These are phyloP conservation scores for Fusarium sp. DNA, from an alignment of 2,329 filamentous ascomycete species.

Conservation along the genomic window DNA sequence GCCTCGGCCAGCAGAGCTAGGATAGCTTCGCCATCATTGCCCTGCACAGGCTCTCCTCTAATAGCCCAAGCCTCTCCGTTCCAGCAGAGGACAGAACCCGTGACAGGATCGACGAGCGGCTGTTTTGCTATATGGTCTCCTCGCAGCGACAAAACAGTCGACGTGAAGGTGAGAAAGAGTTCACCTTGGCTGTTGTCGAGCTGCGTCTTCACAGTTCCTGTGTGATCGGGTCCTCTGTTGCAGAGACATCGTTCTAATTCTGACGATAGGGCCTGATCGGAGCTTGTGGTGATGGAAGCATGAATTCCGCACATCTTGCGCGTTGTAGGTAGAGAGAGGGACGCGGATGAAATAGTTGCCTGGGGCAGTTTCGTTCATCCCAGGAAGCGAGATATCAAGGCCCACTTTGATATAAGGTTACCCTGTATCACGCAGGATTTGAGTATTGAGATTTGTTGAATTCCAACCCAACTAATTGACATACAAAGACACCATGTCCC, in stretches of 20 bases:
- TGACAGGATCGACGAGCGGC: slow-evolving; percentile 71
- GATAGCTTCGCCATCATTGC: slow-evolving; percentile 83
- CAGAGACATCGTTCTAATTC: slow-evolving; percentile 60
- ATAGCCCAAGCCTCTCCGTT: slow-evolving; percentile 96
- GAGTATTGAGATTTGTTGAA: background rate
- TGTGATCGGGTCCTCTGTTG: slow-evolving; percentile 71
- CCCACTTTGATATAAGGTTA: slow-evolving; percentile 8
- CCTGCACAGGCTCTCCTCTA: slow-evolving; percentile 65
- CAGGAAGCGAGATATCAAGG: slow-evolving; percentile 13
- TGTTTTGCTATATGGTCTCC: slow-evolving; percentile 78
- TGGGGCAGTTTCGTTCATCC: slow-evolving; percentile 3
- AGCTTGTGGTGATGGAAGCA: slow-evolving; percentile 57
- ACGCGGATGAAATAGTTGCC: slow-evolving; percentile 22
- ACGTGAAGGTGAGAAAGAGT: slow-evolving; percentile 73
- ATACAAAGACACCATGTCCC: background rate
- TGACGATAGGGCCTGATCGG: slow-evolving; percentile 47
- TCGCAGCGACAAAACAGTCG: slow-evolving; percentile 91
- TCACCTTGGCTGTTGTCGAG: slow-evolving; percentile 44
- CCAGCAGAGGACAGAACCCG: slow-evolving; percentile 85
- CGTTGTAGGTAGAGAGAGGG: slow-evolving; percentile 12
- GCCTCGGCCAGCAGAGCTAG: slow-evolving; percentile 69
- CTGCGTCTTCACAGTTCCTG: slow-evolving; percentile 57
- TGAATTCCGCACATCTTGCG: slow-evolving; percentile 72
- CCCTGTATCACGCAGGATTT: slow-evolving; percentile 4
- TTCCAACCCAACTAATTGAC: background rate